phyloP scores from a whole-genome alignment of 1,284 basidiomycete genomes.

The Malassezia slooffiae region DNA sequence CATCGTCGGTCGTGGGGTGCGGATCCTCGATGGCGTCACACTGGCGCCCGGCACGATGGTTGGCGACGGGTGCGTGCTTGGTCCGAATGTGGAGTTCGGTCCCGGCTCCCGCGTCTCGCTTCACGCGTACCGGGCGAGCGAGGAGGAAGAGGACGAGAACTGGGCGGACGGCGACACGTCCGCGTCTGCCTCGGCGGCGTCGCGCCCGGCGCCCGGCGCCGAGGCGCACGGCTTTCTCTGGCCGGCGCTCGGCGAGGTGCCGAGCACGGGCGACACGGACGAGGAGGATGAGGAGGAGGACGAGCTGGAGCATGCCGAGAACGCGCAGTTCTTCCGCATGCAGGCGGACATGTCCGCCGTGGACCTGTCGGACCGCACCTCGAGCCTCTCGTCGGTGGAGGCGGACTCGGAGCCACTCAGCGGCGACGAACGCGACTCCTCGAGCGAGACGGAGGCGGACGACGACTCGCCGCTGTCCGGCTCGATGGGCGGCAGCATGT shows the following conservation, averaged over 20 bases:
- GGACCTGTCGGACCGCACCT: conserved; percentile 21
- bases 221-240: conserved; percentile 30
- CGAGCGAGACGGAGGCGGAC: conserved; percentile 14
- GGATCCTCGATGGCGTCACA: conserved; percentile 57
- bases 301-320: conserved; percentile 25
- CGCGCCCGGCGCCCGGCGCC: conserved; percentile 22
- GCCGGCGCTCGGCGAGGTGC: conserved; percentile 23
- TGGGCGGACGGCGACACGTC: conserved; percentile 22
- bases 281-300: conserved; percentile 20
- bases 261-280: conserved; percentile 2
- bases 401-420: conserved; percentile 24
- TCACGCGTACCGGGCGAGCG: conserved; percentile 22
- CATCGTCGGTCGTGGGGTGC: conserved; percentile 61
- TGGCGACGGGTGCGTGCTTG: conserved; percentile 40
- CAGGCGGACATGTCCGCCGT: conserved; percentile 21
- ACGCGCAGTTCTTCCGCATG: conserved; percentile 25
- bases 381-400: conserved; percentile 33
- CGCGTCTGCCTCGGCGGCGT: no score
- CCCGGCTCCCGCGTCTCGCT: conserved; percentile 64
- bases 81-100: conserved; percentile 53
- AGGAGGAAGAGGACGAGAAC: conserved; percentile 27
- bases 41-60: conserved; percentile 51
- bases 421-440: conserved; percentile 16
- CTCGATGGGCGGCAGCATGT: conserved; percentile 25
- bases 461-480: conserved; percentile 15